A percentile compares a stretch with the other conserved stretches of the same genome.
Conservation (phyloP, 1,284 basidiomycete species). For the Moniliella sp. region DNA sequence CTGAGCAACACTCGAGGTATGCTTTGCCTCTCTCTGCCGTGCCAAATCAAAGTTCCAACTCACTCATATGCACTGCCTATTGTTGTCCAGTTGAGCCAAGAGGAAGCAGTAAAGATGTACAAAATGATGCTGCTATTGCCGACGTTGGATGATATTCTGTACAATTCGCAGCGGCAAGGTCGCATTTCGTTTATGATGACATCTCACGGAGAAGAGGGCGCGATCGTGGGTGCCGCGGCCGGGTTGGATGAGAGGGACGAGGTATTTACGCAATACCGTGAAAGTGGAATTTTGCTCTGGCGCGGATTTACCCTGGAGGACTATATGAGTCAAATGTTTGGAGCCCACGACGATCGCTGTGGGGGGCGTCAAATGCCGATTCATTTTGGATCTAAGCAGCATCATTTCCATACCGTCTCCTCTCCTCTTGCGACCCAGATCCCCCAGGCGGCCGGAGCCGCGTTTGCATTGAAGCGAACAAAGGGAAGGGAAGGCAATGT, state of each 20-base stretch:
- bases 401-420: conserved; percentile 81
- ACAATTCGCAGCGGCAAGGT: conserved; percentile 77
- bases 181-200: conserved; percentile 76
- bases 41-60: too few species aligned
- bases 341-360: conserved; percentile 7
- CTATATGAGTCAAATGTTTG: conserved; percentile 10
- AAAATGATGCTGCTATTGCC: conserved; percentile 43
- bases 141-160: conserved; percentile 62
- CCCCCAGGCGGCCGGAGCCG: conserved; percentile 85
- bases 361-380: conserved; percentile 30
- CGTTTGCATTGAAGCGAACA: conserved; percentile 62
- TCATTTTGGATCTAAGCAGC: conserved; percentile 63
- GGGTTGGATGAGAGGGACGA: conserved; percentile 62
- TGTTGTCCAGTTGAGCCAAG: conserved; percentile 5
- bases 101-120: conserved; percentile 21
- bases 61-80: background rate
- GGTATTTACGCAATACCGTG: conserved; percentile 38
- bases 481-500: conserved; percentile 44
- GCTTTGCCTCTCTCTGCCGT: background rate
- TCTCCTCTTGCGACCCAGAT: conserved; percentile 85
- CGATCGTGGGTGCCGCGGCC: conserved; percentile 70
- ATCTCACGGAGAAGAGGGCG: conserved; percentile 64
- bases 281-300: conserved; percentile 72
- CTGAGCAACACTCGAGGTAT: conserved; percentile 12
- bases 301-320: conserved; percentile 45